Evolutionary conservation across 108 stramenopile species (phyloP).

Genomic region (Skeletonema marinoi): DNA sequence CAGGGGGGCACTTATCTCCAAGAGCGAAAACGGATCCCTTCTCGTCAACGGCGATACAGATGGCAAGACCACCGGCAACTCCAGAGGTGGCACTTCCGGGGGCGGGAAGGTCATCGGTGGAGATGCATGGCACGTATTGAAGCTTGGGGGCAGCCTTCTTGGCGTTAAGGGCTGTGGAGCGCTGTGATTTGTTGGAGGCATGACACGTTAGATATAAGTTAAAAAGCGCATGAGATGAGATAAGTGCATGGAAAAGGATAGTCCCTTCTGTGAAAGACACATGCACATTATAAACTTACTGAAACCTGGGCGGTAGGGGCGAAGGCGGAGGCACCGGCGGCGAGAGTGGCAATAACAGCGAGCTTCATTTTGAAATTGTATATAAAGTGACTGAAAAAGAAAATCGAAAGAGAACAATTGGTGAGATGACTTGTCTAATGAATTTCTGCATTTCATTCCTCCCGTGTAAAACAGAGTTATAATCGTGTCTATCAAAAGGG

Average conservation of each 20-base stretch:
- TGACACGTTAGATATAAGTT: not conserved
- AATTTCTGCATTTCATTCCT: not conserved
- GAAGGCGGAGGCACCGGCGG: conserved; percentile 47
- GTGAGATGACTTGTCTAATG: not conserved
- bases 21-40: conserved; percentile 92
- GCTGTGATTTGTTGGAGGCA: conserved; percentile 12
- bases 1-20: conserved; percentile 96
- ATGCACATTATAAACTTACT: conserved; percentile 12
- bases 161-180: conserved; percentile 65
- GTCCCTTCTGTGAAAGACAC: not conserved
- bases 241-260: no score
- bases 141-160: conserved; percentile 56
- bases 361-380: conserved; percentile 41
- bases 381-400: conserved; percentile 5
- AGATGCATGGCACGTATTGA: conserved; percentile 86
- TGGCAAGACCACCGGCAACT: conserved; percentile 92
- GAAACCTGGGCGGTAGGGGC: conserved; percentile 40
- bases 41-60: conserved; percentile 96
- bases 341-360: conserved; percentile 43
- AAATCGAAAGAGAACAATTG: not conserved
- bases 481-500: not conserved
- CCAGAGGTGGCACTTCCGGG: conserved; percentile 91
- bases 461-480: not conserved
- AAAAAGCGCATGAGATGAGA: not conserved
- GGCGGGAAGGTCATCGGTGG: conserved; percentile 80